phyloP scores from a whole-genome alignment of 371 early-diverging fungal species.

The Choanephora cucurbitarum region DNA sequence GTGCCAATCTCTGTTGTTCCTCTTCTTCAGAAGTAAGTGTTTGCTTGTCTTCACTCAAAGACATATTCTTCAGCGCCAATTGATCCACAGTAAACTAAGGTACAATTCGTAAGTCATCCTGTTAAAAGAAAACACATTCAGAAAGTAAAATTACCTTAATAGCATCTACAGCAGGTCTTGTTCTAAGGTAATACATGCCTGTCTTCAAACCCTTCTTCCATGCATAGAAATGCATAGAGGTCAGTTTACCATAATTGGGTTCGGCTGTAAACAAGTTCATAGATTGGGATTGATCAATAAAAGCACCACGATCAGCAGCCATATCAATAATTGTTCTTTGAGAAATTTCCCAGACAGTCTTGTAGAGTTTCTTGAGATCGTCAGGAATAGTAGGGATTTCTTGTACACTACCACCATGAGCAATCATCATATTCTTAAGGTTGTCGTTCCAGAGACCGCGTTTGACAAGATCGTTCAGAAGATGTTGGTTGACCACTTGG shows the following conservation, averaged over 20 bases:
- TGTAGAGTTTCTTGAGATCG: conserved; percentile 94
- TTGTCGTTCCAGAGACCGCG: conserved; percentile 94
- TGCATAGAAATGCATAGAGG: conserved; percentile 99
- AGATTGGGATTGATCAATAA: conserved; percentile 98
- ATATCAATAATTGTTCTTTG: conserved; percentile 87
- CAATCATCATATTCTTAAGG: conserved; percentile 97
- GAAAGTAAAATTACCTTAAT: conserved; percentile 92
- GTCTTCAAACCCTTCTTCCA: conserved; percentile 99
- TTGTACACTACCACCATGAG: conserved; percentile 96
- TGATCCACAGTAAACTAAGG: conserved; percentile 71
- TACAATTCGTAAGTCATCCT: no score
- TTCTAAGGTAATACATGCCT: conserved; percentile 99
- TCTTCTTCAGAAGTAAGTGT: conserved; percentile 22
- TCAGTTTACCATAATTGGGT: conserved; percentile 91
- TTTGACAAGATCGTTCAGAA: conserved; percentile 94
- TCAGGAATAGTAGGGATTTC: conserved; percentile 78
- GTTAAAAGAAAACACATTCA: no score
- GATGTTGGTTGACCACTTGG: conserved; percentile 98
- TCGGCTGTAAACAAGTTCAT: conserved; percentile 97
- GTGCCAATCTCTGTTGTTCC: conserved; percentile 24
- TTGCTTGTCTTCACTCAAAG: conserved; percentile 49
- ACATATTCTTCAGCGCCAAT: conserved; percentile 49
- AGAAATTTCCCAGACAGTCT: conserved; percentile 98
- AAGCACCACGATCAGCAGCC: conserved; percentile 96
- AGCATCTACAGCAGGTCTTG: conserved; percentile 97